Conservation (phyloP, 306 rosid species). For the Sechiopsis laciniata region DNA sequence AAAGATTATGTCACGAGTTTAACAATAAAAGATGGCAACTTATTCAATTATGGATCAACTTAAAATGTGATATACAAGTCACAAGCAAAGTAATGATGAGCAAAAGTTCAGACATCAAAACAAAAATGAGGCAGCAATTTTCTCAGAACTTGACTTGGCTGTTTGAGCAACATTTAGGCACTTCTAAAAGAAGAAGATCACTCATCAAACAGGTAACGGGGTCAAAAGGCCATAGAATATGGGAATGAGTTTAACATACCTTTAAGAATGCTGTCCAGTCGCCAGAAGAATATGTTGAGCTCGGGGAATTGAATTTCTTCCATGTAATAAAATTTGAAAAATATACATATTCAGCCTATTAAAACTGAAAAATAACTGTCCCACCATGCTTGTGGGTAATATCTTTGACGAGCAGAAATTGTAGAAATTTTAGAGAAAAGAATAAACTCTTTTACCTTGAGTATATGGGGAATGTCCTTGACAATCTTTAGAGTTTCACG, state of each 20-base stretch:
- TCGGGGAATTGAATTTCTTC: constrained; percentile 92
- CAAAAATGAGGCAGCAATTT: neutral
- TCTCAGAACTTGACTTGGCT: constrained; percentile 6
- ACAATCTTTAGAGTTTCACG: constrained; percentile 78
- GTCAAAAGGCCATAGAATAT: neutral
- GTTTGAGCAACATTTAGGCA: neutral
- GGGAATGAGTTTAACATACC: constrained; percentile 32
- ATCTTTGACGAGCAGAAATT: constrained; percentile 10
- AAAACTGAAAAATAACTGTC: constrained; percentile 19
- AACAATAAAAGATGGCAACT: constrained; percentile 7
- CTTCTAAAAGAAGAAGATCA: neutral
- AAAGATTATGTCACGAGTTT: neutral
- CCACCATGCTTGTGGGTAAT: constrained; percentile 16
- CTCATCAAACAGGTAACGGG: neutral
- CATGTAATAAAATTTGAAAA: constrained; percentile 26
- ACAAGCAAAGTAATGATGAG: neutral
- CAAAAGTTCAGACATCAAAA: neutral
- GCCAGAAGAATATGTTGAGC: constrained; percentile 62
- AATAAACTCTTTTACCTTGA: constrained; percentile 48
- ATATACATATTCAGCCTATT: constrained; percentile 18
- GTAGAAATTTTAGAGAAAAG: constrained; percentile 10
- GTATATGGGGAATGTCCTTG: constrained; percentile 80
- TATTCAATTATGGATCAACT: neutral
- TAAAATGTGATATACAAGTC: neutral
- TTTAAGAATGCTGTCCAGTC: constrained; percentile 89